A percentile compares a stretch with the other conserved stretches of the same genome.
Evolutionary conservation across 371 early-diverging fungal species (phyloP).

Genomic region (Rhizomucor pusillus): DNA sequence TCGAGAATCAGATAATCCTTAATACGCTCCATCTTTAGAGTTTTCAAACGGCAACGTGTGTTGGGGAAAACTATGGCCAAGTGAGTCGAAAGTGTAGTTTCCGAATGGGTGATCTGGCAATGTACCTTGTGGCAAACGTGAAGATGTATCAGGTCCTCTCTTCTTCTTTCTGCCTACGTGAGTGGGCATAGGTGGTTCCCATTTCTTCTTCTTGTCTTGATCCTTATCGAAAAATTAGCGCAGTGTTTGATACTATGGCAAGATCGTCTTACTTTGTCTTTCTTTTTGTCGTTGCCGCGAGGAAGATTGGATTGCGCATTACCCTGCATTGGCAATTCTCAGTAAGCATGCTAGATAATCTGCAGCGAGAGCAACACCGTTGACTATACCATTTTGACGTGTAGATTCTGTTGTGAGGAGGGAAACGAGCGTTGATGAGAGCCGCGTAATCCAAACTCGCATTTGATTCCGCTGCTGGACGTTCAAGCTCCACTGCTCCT

Average conservation of each 20-base stretch:
- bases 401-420: too few relatives aligned
- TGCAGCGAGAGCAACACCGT: too few relatives aligned
- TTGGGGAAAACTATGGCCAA: slow-evolving; percentile 83
- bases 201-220: slow-evolving; percentile 89
- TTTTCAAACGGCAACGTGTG: slow-evolving; percentile 95
- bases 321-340: slow-evolving; percentile 48
- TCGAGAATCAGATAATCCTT: slow-evolving; percentile 98
- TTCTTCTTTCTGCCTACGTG: slow-evolving; percentile 97
- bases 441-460: too few relatives aligned
- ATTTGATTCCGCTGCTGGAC: too few relatives aligned
- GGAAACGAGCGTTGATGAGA: too few relatives aligned
- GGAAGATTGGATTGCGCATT: slow-evolving; percentile 76
- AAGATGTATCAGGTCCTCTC: slow-evolving; percentile 92
- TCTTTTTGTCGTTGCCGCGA: slow-evolving; percentile 59
- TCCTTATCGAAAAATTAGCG: slow-evolving; percentile 35
- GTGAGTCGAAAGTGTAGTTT: not conserved
- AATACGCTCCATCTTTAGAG: slow-evolving; percentile 94
- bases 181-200: slow-evolving; percentile 98
- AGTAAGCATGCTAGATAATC: too few relatives aligned
- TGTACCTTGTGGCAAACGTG: slow-evolving; percentile 89
- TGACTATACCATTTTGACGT: too few relatives aligned
- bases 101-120: not conserved
- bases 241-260: not conserved
- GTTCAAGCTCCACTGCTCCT: too few relatives aligned
- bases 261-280: slow-evolving; percentile 48